Evolutionary conservation across 495 filamentous ascomycete genomes (phyloP), one percentile per base, ranked within the genome.

Genomic region (Elaphomyces granulatus): DNA sequence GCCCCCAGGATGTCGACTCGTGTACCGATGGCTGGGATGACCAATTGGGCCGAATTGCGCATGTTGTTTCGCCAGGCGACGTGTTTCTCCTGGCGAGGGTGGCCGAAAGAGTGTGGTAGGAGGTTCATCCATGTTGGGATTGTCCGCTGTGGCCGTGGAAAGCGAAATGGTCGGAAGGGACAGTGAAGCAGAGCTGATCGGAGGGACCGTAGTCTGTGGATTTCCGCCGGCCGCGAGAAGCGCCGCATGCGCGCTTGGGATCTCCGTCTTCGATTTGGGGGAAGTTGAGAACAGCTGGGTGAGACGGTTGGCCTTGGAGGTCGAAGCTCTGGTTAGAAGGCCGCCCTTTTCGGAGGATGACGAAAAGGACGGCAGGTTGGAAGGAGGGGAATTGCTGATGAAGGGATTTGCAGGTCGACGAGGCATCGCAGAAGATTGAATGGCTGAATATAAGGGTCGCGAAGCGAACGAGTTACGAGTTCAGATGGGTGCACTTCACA

Each of bases 81-180:
- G 75, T 28, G 78, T 74, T 60, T 95, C 87, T 54, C 44, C 83
- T 8, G 82, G 80, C n/a, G 83, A 83, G 23, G 85, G 85, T 15
- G 90, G 92, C 52, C 90, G 63, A 52, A 95, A 96, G 19, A 98
- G 71, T 2, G 86, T 93, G 15, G 80, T 87, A 2, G 81, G 65
- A 26, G 72, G 59, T 49, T 76, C 80, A 52, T 90, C 81, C 62
- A 74, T 74, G 49, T 71, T 77, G 42, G 72, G 72, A 49, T 84
- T 85, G 42, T 85, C 85, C 26, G 77, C 82, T 9, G 77, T 82
- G 40, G 87, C 86, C 8, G 85, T 86, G 4, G 88, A 94, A 23
- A 96, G 72, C 18, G 81, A 93, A 45, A 98, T 98, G 34, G 81
- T 87, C 23, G 90, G 90, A 51, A 96, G 63, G 32, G 85, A 86